Percentiles rank a stretch among this genome's conserved stretches.
These are phyloP conservation scores for Avena eriantha DNA, from an alignment of 176 grass and related monocot species.

Conservation along the genomic window DNA sequence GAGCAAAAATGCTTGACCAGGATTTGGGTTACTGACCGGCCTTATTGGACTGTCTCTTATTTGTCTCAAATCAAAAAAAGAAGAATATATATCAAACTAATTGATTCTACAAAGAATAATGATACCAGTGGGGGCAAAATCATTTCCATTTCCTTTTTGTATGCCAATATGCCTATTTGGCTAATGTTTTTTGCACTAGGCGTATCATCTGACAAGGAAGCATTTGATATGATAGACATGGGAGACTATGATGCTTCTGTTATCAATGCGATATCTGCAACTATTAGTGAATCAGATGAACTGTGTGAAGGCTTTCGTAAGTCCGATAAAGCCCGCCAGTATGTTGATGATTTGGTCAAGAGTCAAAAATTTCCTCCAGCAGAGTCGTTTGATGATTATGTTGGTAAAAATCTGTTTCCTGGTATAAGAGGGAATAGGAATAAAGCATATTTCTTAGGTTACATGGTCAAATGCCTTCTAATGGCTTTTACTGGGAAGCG, in stretches of 20 bases:
- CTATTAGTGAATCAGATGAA: slow-evolving; percentile 76
- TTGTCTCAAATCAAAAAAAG: slow-evolving; percentile 56
- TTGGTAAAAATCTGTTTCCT: slow-evolving; percentile 76
- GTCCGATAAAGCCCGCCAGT: slow-evolving; percentile 61
- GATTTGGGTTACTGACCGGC: slow-evolving; percentile 76
- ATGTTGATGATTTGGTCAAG: slow-evolving; percentile 69
- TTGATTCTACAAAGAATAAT: slow-evolving; percentile 72
- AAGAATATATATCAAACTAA: slow-evolving; percentile 28
- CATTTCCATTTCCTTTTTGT: slow-evolving; percentile 75
- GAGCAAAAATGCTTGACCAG: slow-evolving; percentile 86
- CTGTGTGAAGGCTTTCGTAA: slow-evolving; percentile 74
- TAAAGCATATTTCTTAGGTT: slow-evolving; percentile 85
- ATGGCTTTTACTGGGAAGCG: slow-evolving; percentile 78
- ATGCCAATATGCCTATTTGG: slow-evolving; percentile 80
- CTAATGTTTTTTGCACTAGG: slow-evolving; percentile 93
- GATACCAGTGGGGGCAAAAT: slow-evolving; percentile 70
- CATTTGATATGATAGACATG: slow-evolving; percentile 84
- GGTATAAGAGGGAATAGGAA: slow-evolving; percentile 67
- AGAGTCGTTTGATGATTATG: slow-evolving; percentile 87
- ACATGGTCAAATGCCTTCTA: slow-evolving; percentile 97
- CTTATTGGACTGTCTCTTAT: slow-evolving; percentile 66
- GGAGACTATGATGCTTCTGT: slow-evolving; percentile 70
- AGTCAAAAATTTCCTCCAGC: slow-evolving; percentile 78
- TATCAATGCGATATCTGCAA: slow-evolving; percentile 73
- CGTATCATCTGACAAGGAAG: slow-evolving; percentile 83